These are phyloP conservation scores for Eucalyptus regnans DNA, from an alignment of 345 rosid genomes.

Conservation along the genomic window DNA sequence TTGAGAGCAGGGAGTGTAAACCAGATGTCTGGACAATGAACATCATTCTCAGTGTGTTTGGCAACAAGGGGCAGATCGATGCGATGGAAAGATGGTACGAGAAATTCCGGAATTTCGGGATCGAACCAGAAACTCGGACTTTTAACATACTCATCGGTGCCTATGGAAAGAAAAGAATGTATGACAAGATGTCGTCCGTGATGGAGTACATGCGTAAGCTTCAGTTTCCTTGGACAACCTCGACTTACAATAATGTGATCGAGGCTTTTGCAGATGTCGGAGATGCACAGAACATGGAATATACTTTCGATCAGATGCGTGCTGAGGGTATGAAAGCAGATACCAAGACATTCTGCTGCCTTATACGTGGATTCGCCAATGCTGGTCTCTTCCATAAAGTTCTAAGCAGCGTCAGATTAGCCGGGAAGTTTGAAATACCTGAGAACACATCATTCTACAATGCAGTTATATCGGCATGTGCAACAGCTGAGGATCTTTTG, in stretches of 20 bases:
- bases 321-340: conserved; percentile 76
- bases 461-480: conserved; percentile 67
- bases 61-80: conserved; percentile 71
- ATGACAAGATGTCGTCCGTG: conserved; percentile 89
- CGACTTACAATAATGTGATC: conserved; percentile 82
- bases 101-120: conserved; percentile 67
- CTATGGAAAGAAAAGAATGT: conserved; percentile 79
- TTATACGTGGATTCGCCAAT: conserved; percentile 71
- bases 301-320: conserved; percentile 77
- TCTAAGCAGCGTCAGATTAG: conserved; percentile 53
- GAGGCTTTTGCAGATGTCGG: conserved; percentile 89
- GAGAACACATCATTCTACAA: conserved; percentile 63
- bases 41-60: conserved; percentile 68
- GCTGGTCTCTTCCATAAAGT: conserved; percentile 81
- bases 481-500: conserved; percentile 65
- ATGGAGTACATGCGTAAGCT: conserved; percentile 94
- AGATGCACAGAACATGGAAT: conserved; percentile 85
- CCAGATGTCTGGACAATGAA: conserved; percentile 99
- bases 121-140: conserved; percentile 79
- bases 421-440: conserved; percentile 63
- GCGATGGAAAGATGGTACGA: conserved; percentile 93
- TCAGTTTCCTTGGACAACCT: conserved; percentile 82
- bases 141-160: conserved; percentile 84
- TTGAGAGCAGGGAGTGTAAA: conserved; percentile 43
- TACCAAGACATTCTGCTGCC: conserved; percentile 81